Conservation (phyloP, 352 stramenopile species). For the Phytophthora sp. region DNA sequence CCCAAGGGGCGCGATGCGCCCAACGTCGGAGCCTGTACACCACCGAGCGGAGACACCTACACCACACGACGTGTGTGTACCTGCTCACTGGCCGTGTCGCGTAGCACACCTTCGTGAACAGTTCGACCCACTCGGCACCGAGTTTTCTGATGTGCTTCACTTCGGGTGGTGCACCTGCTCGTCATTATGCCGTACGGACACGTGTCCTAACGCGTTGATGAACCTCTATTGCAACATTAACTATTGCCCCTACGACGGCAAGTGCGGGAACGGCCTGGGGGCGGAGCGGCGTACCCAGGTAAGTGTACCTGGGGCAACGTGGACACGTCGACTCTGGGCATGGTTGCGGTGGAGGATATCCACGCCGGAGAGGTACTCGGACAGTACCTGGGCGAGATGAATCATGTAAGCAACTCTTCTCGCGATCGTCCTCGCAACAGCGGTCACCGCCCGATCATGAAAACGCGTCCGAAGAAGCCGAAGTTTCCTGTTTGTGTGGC, state of each 20-base stretch:
- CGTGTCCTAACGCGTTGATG: neutral
- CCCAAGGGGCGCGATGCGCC: neutral
- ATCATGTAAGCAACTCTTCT: conserved; percentile 2
- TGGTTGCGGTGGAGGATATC: neutral
- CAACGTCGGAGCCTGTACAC: neutral
- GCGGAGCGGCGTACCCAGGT: neutral
- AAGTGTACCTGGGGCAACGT: neutral
- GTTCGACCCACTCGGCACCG: neutral
- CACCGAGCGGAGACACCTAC: neutral
- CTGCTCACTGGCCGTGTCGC: neutral
- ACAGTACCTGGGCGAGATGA: conserved; percentile 11
- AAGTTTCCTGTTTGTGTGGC: neutral
- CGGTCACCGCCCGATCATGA: neutral
- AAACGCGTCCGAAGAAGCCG: neutral
- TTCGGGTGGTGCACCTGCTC: neutral
- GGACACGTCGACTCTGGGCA: neutral
- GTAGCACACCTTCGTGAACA: conserved; percentile 7
- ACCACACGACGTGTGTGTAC: neutral
- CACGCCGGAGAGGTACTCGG: neutral
- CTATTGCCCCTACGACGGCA: neutral
- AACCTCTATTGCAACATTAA: neutral
- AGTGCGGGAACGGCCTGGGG: neutral
- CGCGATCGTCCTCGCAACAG: neutral
- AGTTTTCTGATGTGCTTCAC: neutral
- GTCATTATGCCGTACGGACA: neutral